Conservation (phyloP, 192 early-diverging fungal species). For the Phycomyces blakesleeanus region DNA sequence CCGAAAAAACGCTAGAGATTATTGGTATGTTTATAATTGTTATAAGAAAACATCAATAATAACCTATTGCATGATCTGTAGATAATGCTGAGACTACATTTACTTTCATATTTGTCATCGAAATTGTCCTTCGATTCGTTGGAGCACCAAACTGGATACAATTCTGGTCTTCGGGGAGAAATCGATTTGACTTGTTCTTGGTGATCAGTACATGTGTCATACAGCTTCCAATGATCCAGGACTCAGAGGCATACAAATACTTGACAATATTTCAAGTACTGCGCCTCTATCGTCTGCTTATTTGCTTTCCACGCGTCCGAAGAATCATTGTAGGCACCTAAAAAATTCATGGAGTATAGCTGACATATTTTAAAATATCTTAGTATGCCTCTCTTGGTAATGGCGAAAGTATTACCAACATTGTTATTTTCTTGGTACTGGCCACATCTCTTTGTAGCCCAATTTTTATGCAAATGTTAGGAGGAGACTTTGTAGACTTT, state of each 20-base stretch:
- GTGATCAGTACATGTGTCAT: slow-evolving; percentile 45
- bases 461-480: slow-evolving; percentile 35
- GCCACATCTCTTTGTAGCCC: slow-evolving; percentile 26
- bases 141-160: slow-evolving; percentile 25
- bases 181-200: slow-evolving; percentile 43
- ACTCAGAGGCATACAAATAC: slow-evolving; percentile 38
- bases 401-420: slow-evolving; percentile 32
- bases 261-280: slow-evolving; percentile 52
- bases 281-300: slow-evolving; percentile 43
- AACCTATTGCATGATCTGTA: slow-evolving; percentile 8
- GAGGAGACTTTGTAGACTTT: slow-evolving; percentile 28
- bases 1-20: slow-evolving; percentile 16
- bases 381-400: slow-evolving; percentile 28
- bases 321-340: slow-evolving; percentile 39
- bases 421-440: slow-evolving; percentile 26
- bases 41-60: background rate
- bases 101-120: slow-evolving; percentile 45
- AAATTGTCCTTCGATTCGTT: slow-evolving; percentile 43
- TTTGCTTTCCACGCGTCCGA: slow-evolving; percentile 43
- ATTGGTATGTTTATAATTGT: slow-evolving; percentile 28
- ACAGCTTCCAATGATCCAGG: slow-evolving; percentile 46
- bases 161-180: slow-evolving; percentile 42
- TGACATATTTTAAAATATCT: background rate
- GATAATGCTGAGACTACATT: slow-evolving; percentile 45
- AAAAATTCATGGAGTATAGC: background rate